phyloP scores from a whole-genome alignment of 345 rosid genomes.

The Balakata baccata region DNA sequence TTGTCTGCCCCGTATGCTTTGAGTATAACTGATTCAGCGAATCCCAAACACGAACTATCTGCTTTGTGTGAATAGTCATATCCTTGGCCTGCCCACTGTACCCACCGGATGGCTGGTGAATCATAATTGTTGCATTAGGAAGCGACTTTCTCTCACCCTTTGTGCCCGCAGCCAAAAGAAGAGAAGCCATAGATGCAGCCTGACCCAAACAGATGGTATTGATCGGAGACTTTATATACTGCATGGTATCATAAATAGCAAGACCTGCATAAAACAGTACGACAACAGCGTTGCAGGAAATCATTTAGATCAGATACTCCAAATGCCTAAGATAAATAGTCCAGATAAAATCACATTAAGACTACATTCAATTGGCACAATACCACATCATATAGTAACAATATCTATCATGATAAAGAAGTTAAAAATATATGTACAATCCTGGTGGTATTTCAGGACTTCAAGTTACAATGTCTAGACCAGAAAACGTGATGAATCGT shows the following conservation, averaged over 20 bases:
- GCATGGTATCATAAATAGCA: constrained; percentile 97
- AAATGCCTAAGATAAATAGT: neutral
- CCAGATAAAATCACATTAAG: neutral
- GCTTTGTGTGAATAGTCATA: constrained; percentile 85
- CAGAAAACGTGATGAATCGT: neutral
- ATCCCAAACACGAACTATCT: constrained; percentile 94
- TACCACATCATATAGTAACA: neutral
- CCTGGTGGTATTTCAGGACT: neutral
- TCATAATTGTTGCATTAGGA: constrained; percentile 91
- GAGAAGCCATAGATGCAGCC: constrained; percentile 99
- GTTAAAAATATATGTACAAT: neutral
- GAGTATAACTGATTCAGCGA: constrained; percentile 63
- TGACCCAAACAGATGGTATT: constrained; percentile 93
- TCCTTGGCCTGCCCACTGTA: constrained; percentile 96
- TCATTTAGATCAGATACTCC: neutral
- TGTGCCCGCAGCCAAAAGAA: constrained; percentile 88
- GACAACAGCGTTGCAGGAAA: neutral
- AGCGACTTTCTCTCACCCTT: constrained; percentile 89
- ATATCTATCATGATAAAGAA: neutral
- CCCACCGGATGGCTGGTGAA: constrained; percentile 99
- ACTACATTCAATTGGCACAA: neutral
- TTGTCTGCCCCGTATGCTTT: constrained; percentile 73
- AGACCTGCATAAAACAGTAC: constrained; percentile 49
- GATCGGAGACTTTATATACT: constrained; percentile 84
- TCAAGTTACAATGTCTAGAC: neutral